phyloP scores from a whole-genome alignment of 2,329 filamentous ascomycete genomes.

The Rutstroemia sp. region DNA sequence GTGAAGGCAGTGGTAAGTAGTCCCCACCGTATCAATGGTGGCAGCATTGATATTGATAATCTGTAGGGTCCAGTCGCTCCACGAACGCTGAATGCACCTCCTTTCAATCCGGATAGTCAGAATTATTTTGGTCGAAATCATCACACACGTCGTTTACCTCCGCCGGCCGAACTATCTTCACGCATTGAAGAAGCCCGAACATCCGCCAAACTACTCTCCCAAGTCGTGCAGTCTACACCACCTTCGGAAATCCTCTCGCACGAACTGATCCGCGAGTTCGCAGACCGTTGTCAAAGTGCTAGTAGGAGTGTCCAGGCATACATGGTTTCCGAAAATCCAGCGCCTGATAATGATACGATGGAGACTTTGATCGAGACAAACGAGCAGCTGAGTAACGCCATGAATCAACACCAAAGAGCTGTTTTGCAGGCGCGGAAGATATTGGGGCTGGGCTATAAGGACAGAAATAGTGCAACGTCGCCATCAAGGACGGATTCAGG shows the following conservation, averaged over 20 bases:
- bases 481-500: slow-evolving; percentile 15
- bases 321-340: slow-evolving; percentile 70
- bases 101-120: slow-evolving; percentile 36
- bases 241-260: slow-evolving; percentile 67
- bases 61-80: slow-evolving; percentile 24
- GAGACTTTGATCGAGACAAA: slow-evolving; percentile 90
- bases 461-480: slow-evolving; percentile 12
- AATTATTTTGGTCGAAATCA: slow-evolving; percentile 52
- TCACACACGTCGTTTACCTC: slow-evolving; percentile 45
- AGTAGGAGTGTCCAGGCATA: slow-evolving; percentile 77
- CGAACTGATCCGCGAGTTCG: slow-evolving; percentile 90
- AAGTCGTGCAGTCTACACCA: slow-evolving; percentile 82
- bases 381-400: slow-evolving; percentile 75
- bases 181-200: slow-evolving; percentile 86
- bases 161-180: slow-evolving; percentile 68
- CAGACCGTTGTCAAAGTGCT: slow-evolving; percentile 75
- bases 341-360: slow-evolving; percentile 90
- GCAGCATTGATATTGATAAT: slow-evolving; percentile 1
- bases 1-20: slow-evolving; percentile 38
- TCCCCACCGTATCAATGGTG: not conserved
- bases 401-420: slow-evolving; percentile 79
- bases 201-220: slow-evolving; percentile 84
- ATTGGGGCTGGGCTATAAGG: slow-evolving; percentile 34
- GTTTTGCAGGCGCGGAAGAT: slow-evolving; percentile 56
- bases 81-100: slow-evolving; percentile 37